These are phyloP conservation scores for Mucor piriformis DNA, from an alignment of 371 early-diverging fungal species.

Conservation along the genomic window DNA sequence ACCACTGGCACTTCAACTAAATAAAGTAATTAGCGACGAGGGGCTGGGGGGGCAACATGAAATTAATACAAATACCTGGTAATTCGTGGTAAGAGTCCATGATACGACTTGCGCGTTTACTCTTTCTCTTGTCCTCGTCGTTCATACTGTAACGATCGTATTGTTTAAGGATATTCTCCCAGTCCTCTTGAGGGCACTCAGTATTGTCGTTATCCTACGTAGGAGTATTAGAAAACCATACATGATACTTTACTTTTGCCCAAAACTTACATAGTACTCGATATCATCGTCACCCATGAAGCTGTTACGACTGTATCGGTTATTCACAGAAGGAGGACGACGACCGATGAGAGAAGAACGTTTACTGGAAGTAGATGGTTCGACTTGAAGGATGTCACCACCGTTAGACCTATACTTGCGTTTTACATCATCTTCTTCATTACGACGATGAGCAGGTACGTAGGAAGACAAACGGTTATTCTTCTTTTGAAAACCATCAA, in stretches of 20 bases:
- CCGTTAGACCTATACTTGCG: conserved; percentile 15
- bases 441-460: conserved; percentile 42
- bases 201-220: conserved; percentile 16
- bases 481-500: conserved; percentile 2
- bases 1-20: conserved; percentile 42
- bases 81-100: conserved; percentile 44
- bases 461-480: conserved; percentile 25
- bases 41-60: too few species aligned
- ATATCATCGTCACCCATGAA: conserved; percentile 26
- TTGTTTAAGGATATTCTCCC: conserved; percentile 49
- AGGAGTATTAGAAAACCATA: background rate
- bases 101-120: conserved; percentile 43
- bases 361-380: conserved; percentile 15
- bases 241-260: background rate
- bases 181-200: conserved; percentile 35
- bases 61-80: conserved; percentile 27
- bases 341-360: conserved; percentile 18
- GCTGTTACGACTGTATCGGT: conserved; percentile 26
- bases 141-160: conserved; percentile 46
- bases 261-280: conserved; percentile 23
- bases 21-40: background rate
- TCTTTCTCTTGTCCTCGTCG: conserved; percentile 31
- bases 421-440: conserved; percentile 23
- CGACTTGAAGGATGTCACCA: conserved; percentile 8
- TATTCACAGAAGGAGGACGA: conserved; percentile 17